Conservation (phyloP, 2,329 filamentous ascomycete species). For the Pestalotiopsis sp. region DNA sequence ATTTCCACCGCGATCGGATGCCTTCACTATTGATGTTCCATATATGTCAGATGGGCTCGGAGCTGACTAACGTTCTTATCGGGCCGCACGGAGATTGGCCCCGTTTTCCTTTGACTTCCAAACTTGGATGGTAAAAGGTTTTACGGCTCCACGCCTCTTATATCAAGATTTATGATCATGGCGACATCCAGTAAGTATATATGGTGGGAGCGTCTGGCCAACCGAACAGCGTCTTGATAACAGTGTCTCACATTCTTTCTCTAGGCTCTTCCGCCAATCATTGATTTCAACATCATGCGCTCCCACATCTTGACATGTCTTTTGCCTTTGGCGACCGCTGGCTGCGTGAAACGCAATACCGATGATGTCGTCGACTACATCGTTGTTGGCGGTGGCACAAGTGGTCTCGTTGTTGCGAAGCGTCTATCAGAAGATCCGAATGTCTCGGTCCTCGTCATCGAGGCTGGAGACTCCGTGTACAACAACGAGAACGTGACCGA, state of each 20-base stretch:
- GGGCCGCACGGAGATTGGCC: not conserved
- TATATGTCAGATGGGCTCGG: not conserved
- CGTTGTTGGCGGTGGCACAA: slow-evolving; percentile 10
- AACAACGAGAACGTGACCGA: slow-evolving; percentile 11
- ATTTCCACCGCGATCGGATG: not conserved
- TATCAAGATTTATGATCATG: not conserved
- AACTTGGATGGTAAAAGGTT: not conserved
- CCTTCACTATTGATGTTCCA: not conserved
- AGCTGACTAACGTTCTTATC: not conserved
- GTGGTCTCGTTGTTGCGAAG: slow-evolving; percentile 12
- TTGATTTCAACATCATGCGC: not conserved
- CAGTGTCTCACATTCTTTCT: not conserved
- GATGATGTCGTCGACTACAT: slow-evolving; percentile 9
- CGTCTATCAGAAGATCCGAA: slow-evolving; percentile 10
- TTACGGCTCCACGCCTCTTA: not conserved
- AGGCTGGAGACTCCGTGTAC: slow-evolving; percentile 12
- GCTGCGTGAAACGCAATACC: not conserved
- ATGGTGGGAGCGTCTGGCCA: not conserved
- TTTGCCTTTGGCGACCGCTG: not conserved
- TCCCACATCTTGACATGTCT: not conserved
- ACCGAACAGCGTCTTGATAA: not conserved
- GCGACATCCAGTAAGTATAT: not conserved
- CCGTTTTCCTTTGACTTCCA: not conserved
- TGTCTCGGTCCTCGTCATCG: slow-evolving; percentile 9
- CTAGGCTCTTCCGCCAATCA: not conserved